Conservation (phyloP, 1,139 yeast genomes). For the Geotrichum reessii region DNA sequence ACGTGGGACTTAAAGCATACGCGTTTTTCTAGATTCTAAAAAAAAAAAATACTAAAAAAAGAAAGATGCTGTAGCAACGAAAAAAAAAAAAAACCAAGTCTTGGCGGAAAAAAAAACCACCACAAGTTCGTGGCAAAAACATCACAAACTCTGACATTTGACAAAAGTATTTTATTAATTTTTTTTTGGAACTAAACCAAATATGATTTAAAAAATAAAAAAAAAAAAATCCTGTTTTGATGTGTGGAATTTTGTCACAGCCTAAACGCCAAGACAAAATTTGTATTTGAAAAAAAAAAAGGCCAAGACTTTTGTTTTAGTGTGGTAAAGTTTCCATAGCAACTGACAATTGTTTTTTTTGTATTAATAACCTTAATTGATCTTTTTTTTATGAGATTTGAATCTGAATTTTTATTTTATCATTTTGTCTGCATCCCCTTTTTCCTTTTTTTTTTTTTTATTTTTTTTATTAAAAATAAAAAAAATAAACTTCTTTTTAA, state of each 20-base stretch:
- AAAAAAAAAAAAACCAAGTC: no score
- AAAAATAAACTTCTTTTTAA: background rate
- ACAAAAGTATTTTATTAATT: no score
- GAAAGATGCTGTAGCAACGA: no score
- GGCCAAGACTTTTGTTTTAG: background rate
- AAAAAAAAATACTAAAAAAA: no score
- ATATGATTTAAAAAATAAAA: background rate
- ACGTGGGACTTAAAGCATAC: no score
- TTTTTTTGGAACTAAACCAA: no score
- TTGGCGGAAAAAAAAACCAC: no score
- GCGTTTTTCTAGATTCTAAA: no score
- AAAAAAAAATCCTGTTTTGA: background rate
- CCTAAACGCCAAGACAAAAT: background rate
- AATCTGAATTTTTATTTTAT: background rate
- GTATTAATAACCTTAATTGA: background rate
- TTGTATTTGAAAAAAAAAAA: background rate
- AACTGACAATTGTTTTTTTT: constrained; percentile 5
- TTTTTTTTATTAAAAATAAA: background rate
- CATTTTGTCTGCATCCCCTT: no score
- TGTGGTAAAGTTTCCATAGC: background rate
- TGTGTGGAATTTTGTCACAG: background rate
- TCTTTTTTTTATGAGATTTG: background rate
- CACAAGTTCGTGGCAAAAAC: no score
- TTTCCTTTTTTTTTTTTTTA: background rate
- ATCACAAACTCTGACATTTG: no score